These are phyloP conservation scores for Aphanomyces euteiches DNA, from an alignment of 352 stramenopile genomes.

Conservation along the genomic window DNA sequence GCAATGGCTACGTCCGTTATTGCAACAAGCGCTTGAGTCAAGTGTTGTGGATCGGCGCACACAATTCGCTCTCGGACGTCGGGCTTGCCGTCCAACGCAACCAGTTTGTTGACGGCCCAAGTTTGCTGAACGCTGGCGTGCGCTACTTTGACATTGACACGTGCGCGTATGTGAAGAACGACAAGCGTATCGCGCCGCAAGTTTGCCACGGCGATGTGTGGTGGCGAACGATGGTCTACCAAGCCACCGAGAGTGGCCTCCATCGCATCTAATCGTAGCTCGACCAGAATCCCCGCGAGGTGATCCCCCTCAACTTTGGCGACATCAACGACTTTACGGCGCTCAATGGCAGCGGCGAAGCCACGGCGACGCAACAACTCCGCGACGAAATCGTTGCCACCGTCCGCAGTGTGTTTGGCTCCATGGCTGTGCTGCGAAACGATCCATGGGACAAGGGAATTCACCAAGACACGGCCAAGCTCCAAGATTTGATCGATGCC, in stretches of 20 bases:
- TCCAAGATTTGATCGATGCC: neutral
- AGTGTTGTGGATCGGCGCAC: slow-evolving; percentile 7
- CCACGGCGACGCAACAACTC: neutral
- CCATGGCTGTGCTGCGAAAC: neutral
- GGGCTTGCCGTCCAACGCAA: slow-evolving; percentile 1
- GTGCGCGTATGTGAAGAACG: neutral
- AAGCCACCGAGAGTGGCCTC: neutral
- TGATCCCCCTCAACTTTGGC: slow-evolving; percentile 1
- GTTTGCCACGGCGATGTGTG: neutral
- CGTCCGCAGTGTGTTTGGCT: neutral
- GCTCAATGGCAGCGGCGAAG: neutral
- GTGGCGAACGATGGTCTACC: neutral
- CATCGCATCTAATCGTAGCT: neutral
- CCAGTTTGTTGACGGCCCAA: slow-evolving; percentile 2
- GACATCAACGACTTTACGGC: slow-evolving; percentile 8
- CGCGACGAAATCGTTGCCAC: neutral
- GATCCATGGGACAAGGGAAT: neutral
- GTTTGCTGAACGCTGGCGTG: neutral
- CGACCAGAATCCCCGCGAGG: neutral
- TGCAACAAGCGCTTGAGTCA: slow-evolving; percentile 9
- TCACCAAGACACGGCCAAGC: neutral
- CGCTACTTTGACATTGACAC: slow-evolving; percentile 17
- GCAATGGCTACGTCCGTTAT: slow-evolving; percentile 1
- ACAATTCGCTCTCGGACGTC: slow-evolving; percentile 11
- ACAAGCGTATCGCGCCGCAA: neutral